phyloP scores from a whole-genome alignment of 768 basidiomycete species.

The Phlebiopsis gigantea region DNA sequence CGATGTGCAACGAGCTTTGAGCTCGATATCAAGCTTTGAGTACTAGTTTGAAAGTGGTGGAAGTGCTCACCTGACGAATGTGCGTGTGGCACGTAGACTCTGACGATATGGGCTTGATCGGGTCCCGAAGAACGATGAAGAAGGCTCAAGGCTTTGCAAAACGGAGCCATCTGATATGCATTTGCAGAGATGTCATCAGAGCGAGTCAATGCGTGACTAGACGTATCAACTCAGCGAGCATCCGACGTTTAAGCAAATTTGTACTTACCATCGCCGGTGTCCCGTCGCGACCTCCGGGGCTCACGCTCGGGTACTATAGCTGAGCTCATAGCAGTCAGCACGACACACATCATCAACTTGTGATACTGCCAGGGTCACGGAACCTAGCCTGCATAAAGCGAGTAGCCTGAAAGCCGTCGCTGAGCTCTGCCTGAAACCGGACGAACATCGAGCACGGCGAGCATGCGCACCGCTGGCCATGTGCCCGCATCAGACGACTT shows the following conservation, averaged over 20 bases:
- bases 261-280: background rate
- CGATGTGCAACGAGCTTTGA: background rate
- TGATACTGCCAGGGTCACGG: background rate
- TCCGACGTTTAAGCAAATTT: background rate
- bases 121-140: background rate
- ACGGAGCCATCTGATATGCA: background rate
- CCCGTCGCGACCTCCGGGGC: background rate
- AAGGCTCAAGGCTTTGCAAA: background rate
- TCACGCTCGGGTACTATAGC: background rate
- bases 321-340: background rate
- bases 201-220: background rate
- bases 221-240: too few species aligned
- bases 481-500: slow-evolving; percentile 2
- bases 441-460: background rate
- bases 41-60: background rate
- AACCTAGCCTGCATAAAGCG: background rate
- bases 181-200: background rate
- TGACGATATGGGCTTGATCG: background rate
- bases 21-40: background rate
- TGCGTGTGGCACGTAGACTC: background rate
- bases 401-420: background rate
- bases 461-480: slow-evolving; percentile 1
- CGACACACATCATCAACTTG: background rate
- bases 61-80: background rate
- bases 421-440: background rate